These are phyloP conservation scores for Mentha longifolia DNA, from an alignment of 257 asterid species.

Conservation along the genomic window DNA sequence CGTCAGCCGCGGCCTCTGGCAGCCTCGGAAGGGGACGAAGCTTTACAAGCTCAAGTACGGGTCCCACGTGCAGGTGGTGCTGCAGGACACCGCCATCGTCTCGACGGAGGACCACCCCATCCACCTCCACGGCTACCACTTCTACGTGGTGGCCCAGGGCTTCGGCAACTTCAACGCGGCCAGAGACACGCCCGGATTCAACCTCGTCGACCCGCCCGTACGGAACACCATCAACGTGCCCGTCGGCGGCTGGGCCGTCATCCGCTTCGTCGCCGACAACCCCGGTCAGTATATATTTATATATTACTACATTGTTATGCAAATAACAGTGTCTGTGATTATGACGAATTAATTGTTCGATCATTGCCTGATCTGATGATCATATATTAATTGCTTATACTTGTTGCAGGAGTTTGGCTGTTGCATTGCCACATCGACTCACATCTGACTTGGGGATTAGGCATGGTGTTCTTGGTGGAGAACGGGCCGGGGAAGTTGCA, in stretches of 20 bases:
- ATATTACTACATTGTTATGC: too few relatives aligned
- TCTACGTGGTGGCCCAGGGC: conserved; percentile 66
- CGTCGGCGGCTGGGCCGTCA: conserved; percentile 69
- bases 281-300: conserved; percentile 39
- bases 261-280: conserved; percentile 66
- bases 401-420: conserved; percentile 66
- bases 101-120: conserved; percentile 66
- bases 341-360: too few relatives aligned
- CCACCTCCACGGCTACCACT: conserved; percentile 67
- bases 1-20: conserved; percentile 55
- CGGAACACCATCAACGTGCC: conserved; percentile 64
- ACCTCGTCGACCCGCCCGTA: conserved; percentile 59
- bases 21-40: conserved; percentile 54
- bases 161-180: conserved; percentile 62
- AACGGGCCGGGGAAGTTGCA: conserved; percentile 56
- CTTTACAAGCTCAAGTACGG: conserved; percentile 53
- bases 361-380: too few relatives aligned
- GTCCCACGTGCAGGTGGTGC: conserved; percentile 53
- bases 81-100: conserved; percentile 68
- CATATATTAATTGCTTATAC: too few relatives aligned
- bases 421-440: conserved; percentile 77
- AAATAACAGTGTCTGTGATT: too few relatives aligned
- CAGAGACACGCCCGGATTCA: conserved; percentile 48
- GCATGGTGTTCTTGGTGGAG: conserved; percentile 62
- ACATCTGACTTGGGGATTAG: conserved; percentile 64